These are phyloP conservation scores for Plantago elongata DNA, from an alignment of 257 asterid species.

Conservation along the genomic window DNA sequence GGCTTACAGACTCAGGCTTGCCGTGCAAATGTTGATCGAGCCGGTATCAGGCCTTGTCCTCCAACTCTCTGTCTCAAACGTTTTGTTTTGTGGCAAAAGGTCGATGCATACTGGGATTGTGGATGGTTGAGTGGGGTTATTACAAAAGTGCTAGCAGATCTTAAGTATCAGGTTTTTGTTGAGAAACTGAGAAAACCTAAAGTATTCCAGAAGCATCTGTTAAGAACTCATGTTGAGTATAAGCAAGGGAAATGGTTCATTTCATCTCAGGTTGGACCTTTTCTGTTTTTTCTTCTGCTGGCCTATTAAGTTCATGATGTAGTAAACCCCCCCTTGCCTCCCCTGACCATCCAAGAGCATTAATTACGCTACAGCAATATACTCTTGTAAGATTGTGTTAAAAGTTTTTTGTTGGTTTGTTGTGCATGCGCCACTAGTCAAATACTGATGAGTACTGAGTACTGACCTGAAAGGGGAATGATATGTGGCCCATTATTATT, in stretches of 20 bases:
- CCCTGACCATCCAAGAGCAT: no score
- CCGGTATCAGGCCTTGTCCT: constrained; percentile 67
- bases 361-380: neutral
- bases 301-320: no score
- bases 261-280: constrained; percentile 52
- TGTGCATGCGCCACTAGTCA: no score
- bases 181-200: constrained; percentile 32
- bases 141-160: constrained; percentile 46
- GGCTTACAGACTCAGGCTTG: constrained; percentile 10
- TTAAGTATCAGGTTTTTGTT: constrained; percentile 43
- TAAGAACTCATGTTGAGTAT: constrained; percentile 81
- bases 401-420: constrained; percentile 10
- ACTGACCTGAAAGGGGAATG: no score
- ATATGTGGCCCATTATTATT: no score
- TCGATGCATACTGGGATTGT: constrained; percentile 49
- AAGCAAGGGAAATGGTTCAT: constrained; percentile 67
- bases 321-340: no score
- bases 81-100: constrained; percentile 54
- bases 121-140: constrained; percentile 69
- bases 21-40: constrained; percentile 31
- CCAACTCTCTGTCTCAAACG: constrained; percentile 47
- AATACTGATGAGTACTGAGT: no score
- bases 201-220: constrained; percentile 35
- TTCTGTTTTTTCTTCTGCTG: neutral
- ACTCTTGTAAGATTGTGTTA: constrained; percentile 18